Evolutionary conservation across 2,329 filamentous ascomycete genomes (phyloP).

Genomic region (Hymenoscyphus scutula): DNA sequence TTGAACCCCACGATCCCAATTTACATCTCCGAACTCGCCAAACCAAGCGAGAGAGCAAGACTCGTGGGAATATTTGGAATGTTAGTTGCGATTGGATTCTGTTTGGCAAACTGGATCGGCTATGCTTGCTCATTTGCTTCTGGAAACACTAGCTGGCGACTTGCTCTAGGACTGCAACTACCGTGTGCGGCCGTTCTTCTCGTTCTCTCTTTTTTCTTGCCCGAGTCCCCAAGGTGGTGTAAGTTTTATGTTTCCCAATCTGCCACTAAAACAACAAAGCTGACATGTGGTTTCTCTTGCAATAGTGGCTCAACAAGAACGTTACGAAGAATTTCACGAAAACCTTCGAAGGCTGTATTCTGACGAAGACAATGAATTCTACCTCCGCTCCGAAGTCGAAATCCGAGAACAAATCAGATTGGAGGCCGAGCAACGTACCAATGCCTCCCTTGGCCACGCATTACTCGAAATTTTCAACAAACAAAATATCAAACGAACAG

Average conservation of each 20-base stretch:
- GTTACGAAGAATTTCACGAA: constrained; percentile 16
- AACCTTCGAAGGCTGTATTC: constrained; percentile 11
- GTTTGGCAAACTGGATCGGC: constrained; percentile 42
- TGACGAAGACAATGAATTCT: constrained; percentile 18
- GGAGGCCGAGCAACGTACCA: constrained; percentile 26
- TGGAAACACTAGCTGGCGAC: constrained; percentile 37
- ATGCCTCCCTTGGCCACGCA: constrained; percentile 23
- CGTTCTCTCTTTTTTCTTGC: constrained; percentile 20
- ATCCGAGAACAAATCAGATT: constrained; percentile 36
- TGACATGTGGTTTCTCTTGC: not conserved
- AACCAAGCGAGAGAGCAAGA: constrained; percentile 31
- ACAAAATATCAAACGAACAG: constrained; percentile 35
- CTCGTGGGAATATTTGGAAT: constrained; percentile 38
- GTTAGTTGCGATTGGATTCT: constrained; percentile 40
- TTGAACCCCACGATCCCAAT: constrained; percentile 45
- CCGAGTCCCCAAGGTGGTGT: constrained; percentile 26
- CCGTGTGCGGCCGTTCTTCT: constrained; percentile 24
- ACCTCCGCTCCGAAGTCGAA: constrained; percentile 30
- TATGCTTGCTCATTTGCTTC: constrained; percentile 38
- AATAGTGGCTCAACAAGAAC: constrained; percentile 13
- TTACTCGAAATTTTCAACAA: constrained; percentile 29
- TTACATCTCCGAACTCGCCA: constrained; percentile 29
- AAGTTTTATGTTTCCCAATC: not conserved
- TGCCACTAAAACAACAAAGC: not conserved
- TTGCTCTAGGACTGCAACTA: constrained; percentile 38